Percentiles rank a stretch among this genome's conserved stretches.
Evolutionary conservation across 257 asterid genomes (phyloP).

Genomic region (Coffea eugenioides): DNA sequence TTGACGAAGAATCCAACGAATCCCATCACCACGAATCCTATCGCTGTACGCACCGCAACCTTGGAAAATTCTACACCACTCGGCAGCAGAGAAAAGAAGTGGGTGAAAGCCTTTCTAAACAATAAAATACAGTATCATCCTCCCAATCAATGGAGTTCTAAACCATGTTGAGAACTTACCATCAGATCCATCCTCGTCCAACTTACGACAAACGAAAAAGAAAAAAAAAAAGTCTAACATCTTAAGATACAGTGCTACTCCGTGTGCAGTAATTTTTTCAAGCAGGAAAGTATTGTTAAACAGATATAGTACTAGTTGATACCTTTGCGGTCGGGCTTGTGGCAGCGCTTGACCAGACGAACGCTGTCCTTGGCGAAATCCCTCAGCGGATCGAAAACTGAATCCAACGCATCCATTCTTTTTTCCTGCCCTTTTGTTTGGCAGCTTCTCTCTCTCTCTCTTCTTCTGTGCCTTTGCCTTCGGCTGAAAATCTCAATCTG

Average conservation of each 20-base stretch:
- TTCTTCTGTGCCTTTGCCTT: neutral
- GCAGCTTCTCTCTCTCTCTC: neutral
- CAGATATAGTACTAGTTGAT: neutral
- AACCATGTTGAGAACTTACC: neutral
- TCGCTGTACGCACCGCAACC: conserved; percentile 37
- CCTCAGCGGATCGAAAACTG: conserved; percentile 37
- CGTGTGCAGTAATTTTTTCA: too few species aligned
- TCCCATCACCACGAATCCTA: conserved; percentile 42
- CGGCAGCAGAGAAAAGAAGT: neutral
- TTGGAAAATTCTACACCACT: conserved; percentile 28
- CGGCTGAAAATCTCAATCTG: neutral
- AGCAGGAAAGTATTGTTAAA: too few species aligned
- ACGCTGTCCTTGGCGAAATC: conserved; percentile 37
- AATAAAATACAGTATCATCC: neutral
- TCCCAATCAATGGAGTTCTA: neutral
- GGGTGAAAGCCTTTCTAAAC: neutral
- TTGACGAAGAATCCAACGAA: conserved; percentile 41
- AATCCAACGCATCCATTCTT: conserved; percentile 34
- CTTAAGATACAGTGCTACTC: too few species aligned
- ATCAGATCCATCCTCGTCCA: neutral
- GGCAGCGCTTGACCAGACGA: conserved; percentile 39
- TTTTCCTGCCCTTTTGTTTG: neutral
- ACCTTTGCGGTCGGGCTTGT: conserved; percentile 41
- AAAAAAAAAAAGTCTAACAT: neutral
- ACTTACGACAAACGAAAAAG: neutral